Conservation (phyloP, 164 flowering plant genomes). For the Vitis cinerea region DNA sequence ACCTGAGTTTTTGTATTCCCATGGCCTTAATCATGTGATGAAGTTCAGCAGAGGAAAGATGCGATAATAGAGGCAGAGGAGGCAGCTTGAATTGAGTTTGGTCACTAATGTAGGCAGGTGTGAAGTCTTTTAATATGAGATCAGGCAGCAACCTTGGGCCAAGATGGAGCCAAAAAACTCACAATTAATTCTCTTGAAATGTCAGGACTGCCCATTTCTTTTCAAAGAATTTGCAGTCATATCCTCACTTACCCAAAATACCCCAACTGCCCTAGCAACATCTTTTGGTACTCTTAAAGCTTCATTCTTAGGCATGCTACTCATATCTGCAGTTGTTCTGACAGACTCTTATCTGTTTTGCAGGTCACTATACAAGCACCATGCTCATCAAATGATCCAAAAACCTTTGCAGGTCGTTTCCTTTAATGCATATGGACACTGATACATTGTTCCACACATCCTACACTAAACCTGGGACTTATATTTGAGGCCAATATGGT, state of each 20-base stretch:
- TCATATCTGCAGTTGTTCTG: not conserved
- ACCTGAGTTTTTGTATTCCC: conserved; percentile 15
- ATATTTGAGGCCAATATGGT: not conserved
- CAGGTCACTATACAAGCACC: not conserved
- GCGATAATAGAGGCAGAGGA: conserved; percentile 4
- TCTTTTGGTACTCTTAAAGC: not conserved
- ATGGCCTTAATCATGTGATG: conserved; percentile 10
- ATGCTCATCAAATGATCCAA: not conserved
- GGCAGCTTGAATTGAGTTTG: conserved; percentile 1
- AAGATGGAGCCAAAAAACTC: conserved; percentile 17
- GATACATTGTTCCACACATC: not conserved
- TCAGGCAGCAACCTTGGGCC: conserved; percentile 9
- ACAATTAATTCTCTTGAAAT: conserved; percentile 8
- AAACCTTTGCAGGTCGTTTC: not conserved
- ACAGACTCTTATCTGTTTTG: not conserved
- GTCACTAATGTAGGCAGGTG: not conserved
- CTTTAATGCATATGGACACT: not conserved
- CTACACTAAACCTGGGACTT: not conserved
- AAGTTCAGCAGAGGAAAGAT: no score
- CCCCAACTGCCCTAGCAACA: not conserved
- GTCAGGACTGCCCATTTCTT: conserved; percentile 9
- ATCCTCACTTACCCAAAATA: not conserved
- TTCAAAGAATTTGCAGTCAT: not conserved
- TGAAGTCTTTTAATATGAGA: conserved; percentile 23
- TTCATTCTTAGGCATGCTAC: not conserved